Base-by-base conservation (phyloP, 2,329 filamentous ascomycete genomes). In the Fusarium continuum region DNA sequence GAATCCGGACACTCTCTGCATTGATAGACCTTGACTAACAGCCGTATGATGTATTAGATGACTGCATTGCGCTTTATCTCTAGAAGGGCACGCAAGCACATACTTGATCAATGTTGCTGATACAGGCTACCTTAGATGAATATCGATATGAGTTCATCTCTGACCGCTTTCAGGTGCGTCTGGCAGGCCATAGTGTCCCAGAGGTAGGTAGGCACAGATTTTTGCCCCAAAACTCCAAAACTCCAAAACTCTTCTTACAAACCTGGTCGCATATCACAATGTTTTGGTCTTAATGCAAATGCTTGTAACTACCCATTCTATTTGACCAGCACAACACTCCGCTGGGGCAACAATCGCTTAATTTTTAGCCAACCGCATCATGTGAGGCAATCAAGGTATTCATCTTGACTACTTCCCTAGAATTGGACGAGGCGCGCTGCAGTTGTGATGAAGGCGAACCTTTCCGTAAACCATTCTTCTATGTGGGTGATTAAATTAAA, bases 1-100 rank as follows among this genome's bases (percentile, higher is more conserved):
- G 38, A 63, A 59, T 63, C 44, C 57, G 61, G 62, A 54, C 47
- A 54, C 39, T 22, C 50, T 29, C 39, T 49, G 44, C n/a, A 53
- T 34, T 35, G 34, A 45, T 19, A 63, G 38, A 16, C 19, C 32
- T 41, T 34, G 17, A 53, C 56, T 53, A 53, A 44, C 28, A 38
- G 57, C 31, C 17, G 20, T 26, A 61, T 49, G 47, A 55, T 61
- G 48, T 34, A 55, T 40, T 29, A 19, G 38, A 40, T 49, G 49
- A 35, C 31, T 43, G 36, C 36, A 43, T 61, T 41, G 34, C 38
- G 23, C 19, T 61, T 34, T 43, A 34, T 52, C 19, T 44, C 25
- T 11, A 25, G 29, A 25, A 45, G 19, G 32, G 34, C 19, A 45
- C 16, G n/a, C 11, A 29, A 25, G 19, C 28, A 6, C 29, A n/a